Evolutionary conservation across 2,329 filamentous ascomycete species (phyloP).

Genomic region (Talaromyces sp.): DNA sequence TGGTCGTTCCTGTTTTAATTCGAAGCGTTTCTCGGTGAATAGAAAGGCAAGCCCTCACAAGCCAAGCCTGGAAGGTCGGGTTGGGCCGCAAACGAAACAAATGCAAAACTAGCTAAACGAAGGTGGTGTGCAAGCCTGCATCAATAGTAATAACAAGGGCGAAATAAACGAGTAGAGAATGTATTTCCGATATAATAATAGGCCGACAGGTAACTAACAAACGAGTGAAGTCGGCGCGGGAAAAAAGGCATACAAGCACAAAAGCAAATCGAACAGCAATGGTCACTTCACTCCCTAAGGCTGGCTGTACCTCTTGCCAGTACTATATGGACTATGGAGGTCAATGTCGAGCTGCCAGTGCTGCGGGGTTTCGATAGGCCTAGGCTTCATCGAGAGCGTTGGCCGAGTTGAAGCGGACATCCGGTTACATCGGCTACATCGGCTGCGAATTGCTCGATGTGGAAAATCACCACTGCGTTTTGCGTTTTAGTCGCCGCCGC

Average conservation of each 20-base stretch:
- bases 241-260: neutral
- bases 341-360: neutral
- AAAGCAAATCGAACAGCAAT: neutral
- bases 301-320: neutral
- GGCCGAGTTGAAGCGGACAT: neutral
- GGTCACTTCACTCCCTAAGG: neutral
- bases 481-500: neutral
- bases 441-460: neutral
- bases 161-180: neutral
- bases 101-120: neutral
- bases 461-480: neutral
- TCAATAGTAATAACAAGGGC: neutral
- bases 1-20: neutral
- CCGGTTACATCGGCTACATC: conserved; percentile 3
- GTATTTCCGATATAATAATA: neutral
- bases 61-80: neutral
- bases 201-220: neutral
- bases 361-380: neutral
- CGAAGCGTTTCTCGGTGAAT: neutral
- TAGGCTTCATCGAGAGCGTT: neutral
- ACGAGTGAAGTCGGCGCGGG: neutral
- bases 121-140: neutral
- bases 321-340: neutral
- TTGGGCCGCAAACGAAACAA: neutral
- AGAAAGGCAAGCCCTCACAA: neutral